Evolutionary conservation across 495 filamentous ascomycete species (phyloP).

Genomic region (Podospora australis): DNA sequence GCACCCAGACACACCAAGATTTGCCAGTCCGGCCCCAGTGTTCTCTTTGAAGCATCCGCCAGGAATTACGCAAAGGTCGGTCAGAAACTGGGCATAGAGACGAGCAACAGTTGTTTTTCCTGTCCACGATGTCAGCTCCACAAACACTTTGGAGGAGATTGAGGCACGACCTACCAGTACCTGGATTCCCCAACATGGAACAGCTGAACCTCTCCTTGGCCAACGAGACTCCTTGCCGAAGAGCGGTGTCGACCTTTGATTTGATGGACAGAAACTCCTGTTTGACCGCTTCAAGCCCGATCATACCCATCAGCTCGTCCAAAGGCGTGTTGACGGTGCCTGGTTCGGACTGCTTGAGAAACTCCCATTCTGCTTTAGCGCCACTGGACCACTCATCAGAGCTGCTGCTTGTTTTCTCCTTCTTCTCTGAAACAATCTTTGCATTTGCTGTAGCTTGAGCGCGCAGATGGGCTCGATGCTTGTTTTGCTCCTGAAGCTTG

Average conservation of each 20-base stretch:
- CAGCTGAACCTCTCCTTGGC: slow-evolving; percentile 55
- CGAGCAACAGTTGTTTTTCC: slow-evolving; percentile 81
- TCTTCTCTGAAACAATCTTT: not conserved
- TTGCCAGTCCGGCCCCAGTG: slow-evolving; percentile 61
- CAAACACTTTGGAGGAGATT: not conserved
- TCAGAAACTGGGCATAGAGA: slow-evolving; percentile 63
- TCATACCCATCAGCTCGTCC: slow-evolving; percentile 63
- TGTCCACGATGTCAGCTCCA: slow-evolving; percentile 15
- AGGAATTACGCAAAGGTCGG: slow-evolving; percentile 52
- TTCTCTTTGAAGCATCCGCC: slow-evolving; percentile 55
- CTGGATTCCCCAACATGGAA: slow-evolving; percentile 70
- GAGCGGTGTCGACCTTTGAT: slow-evolving; percentile 53
- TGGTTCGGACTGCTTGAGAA: slow-evolving; percentile 45
- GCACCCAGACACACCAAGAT: slow-evolving; percentile 51
- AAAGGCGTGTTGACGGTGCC: slow-evolving; percentile 48
- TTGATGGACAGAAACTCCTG: slow-evolving; percentile 58
- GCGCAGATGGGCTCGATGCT: not conserved
- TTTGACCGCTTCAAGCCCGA: slow-evolving; percentile 69
- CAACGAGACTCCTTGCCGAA: slow-evolving; percentile 52
- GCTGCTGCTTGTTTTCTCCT: not conserved
- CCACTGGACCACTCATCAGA: slow-evolving; percentile 1
- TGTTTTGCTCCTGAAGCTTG: slow-evolving; percentile 10
- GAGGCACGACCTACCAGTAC: slow-evolving; percentile 51
- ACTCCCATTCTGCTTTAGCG: slow-evolving; percentile 52
- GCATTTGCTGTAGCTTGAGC: slow-evolving; percentile 2